A percentile compares a stretch with the other conserved stretches of the same genome.
These are phyloP conservation scores for Trichosporon ovoides DNA, from an alignment of 1,284 basidiomycete species.

Conservation along the genomic window DNA sequence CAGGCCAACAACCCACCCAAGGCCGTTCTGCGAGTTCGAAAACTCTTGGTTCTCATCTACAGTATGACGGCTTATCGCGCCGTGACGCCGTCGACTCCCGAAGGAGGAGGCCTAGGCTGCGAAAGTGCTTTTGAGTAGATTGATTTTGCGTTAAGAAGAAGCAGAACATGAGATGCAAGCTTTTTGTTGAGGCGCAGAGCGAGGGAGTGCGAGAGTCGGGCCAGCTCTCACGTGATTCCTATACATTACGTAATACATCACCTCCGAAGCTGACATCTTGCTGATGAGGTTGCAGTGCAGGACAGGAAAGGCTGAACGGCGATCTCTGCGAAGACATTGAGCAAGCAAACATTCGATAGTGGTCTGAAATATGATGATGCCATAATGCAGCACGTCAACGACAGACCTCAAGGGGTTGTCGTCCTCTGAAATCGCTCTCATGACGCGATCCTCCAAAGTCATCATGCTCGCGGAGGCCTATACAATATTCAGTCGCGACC, in stretches of 20 bases:
- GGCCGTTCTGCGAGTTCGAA: conserved; percentile 25
- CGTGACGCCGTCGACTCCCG: conserved; percentile 8
- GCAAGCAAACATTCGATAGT: too few relatives aligned
- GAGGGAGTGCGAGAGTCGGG: not conserved
- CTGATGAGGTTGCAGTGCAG: too few relatives aligned
- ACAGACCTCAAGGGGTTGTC: too few relatives aligned
- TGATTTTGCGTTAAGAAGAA: conserved; percentile 6
- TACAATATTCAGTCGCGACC: too few relatives aligned
- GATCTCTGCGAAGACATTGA: too few relatives aligned
- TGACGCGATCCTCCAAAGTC: too few relatives aligned
- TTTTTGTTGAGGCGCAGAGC: not conserved
- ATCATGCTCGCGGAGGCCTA: too few relatives aligned
- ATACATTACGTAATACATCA: not conserved
- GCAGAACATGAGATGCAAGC: not conserved
- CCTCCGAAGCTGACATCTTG: too few relatives aligned
- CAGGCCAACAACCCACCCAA: conserved; percentile 36
- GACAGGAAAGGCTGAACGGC: too few relatives aligned
- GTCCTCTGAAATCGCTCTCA: too few relatives aligned
- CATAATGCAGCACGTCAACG: too few relatives aligned
- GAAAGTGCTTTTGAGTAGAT: conserved; percentile 40
- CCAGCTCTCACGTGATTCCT: not conserved
- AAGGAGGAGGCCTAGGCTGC: conserved; percentile 18
- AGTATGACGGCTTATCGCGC: conserved; percentile 32
- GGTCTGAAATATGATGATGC: too few relatives aligned
- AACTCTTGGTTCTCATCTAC: conserved; percentile 31